A percentile compares a stretch with the other conserved stretches of the same genome.
Evolutionary conservation across 495 filamentous ascomycete species (phyloP).

Genomic region (Aspergillus diversus): DNA sequence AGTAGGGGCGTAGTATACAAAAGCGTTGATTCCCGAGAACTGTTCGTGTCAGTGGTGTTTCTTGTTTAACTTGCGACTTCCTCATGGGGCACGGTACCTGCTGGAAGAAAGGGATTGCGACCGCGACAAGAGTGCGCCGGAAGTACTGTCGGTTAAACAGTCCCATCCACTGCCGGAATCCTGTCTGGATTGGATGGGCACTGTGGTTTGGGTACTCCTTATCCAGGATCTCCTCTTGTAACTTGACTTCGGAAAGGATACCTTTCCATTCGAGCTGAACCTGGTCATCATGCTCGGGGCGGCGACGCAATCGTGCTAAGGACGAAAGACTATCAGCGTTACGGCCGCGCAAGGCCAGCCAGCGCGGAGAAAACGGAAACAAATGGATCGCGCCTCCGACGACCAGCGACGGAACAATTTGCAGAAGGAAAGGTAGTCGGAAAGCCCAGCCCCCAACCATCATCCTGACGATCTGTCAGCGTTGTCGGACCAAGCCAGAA

Average conservation of each 20-base stretch:
- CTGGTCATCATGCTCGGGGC: constrained; percentile 23
- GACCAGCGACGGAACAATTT: constrained; percentile 65
- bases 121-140: constrained; percentile 22
- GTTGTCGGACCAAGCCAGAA: too few relatives aligned
- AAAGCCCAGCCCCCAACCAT: constrained; percentile 57
- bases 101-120: constrained; percentile 29
- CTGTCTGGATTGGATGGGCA: too few relatives aligned
- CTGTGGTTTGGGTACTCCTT: constrained; percentile 7
- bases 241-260: constrained; percentile 28
- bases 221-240: constrained; percentile 13
- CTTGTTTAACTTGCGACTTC: constrained; percentile 10
- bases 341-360: constrained; percentile 65
- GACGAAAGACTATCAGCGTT: constrained; percentile 63
- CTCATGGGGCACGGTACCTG: background rate
- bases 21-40: constrained; percentile 36
- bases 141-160: constrained; percentile 23
- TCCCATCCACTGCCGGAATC: constrained; percentile 10
- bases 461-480: too few relatives aligned
- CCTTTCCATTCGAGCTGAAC: constrained; percentile 29
- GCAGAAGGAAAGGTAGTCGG: constrained; percentile 68
- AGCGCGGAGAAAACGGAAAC: constrained; percentile 70
- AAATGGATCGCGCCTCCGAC: constrained; percentile 60
- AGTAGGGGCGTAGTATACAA: constrained; percentile 38
- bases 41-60: constrained; percentile 2
- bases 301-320: constrained; percentile 41